phyloP scores from a whole-genome alignment of 495 filamentous ascomycete genomes.

The Aspergillus ellipticus region DNA sequence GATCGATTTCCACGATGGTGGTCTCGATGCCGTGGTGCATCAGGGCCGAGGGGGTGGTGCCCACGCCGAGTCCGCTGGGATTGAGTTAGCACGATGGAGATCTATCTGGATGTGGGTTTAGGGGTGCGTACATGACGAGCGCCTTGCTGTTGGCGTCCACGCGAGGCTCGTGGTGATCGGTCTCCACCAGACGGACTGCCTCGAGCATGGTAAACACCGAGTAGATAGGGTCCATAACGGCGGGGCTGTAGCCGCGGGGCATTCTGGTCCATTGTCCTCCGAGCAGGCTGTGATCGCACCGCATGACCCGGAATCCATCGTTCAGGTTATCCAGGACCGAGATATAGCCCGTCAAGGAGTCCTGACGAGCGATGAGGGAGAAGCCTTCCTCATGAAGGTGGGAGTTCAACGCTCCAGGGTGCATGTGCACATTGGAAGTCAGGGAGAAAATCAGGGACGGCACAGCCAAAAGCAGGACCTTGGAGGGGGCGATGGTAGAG shows the following conservation, averaged over 20 bases:
- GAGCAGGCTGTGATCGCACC: conserved; percentile 90
- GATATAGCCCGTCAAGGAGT: conserved; percentile 86
- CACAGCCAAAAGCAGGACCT: conserved; percentile 57
- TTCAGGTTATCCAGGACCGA: conserved; percentile 76
- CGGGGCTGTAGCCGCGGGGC: conserved; percentile 32
- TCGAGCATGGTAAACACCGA: conserved; percentile 91
- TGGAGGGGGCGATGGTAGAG: conserved; percentile 62
- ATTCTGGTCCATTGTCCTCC: conserved; percentile 79
- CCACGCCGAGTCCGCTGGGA: conserved; percentile 80
- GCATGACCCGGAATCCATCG: conserved; percentile 73
- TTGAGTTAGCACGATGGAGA: conserved; percentile 3
- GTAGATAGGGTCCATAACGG: conserved; percentile 81
- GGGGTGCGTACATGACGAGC: conserved; percentile 64
- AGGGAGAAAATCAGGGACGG: conserved; percentile 69
- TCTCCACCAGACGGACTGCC: conserved; percentile 75
- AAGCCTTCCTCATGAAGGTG: conserved; percentile 51
- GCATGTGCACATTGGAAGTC: conserved; percentile 68
- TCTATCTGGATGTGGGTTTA: too few species aligned
- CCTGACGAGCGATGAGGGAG: conserved; percentile 68
- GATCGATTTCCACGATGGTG: conserved; percentile 92
- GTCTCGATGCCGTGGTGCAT: conserved; percentile 86
- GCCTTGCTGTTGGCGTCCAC: conserved; percentile 68
- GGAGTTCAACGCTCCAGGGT: conserved; percentile 56
- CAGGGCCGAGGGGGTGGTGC: conserved; percentile 81
- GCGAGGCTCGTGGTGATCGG: conserved; percentile 40